Base-by-base conservation (phyloP, 225 moss, liverwort and hornwort genomes). In the Sphagnum contortum region DNA sequence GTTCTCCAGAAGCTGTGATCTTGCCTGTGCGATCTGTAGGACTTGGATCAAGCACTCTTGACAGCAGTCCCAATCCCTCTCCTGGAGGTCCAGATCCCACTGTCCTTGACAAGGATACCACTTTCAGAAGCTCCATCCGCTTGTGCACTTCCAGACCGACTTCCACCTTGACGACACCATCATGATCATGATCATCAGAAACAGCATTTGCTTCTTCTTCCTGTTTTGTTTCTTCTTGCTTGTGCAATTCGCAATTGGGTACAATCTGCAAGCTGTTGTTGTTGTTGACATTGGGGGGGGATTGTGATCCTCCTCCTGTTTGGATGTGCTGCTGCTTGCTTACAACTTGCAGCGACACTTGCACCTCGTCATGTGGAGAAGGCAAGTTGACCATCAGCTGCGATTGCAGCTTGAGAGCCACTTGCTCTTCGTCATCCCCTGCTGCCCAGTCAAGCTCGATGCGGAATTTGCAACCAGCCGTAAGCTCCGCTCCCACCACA, bases 401-500 rank as follows among this genome's bases (percentile, higher is more conserved):
- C 46, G 98, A 99, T 70, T 99, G 93, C 47, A 99, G 93, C 77
- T 91, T 99, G 60, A 99, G 86, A 44, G 83, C 91, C 59, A 99
- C 93, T 78, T 99, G 98, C 74, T 99, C 98, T 76, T 99, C 98
- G 67, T 99, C 98, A 59, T 99, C 98, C 50, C 98, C 93, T 10
- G 89, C 93, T 6, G 85, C 78, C 98, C 98, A 99, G 68, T 93
- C 91, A 68, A 93, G 85, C 80, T 91, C 77, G 67, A 99, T 86
- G 49, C 79, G 86, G 73, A 82, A 99, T 69, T 79, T 86, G 75
- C 93, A 93, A 3, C 88, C 79, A 3, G 91, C 83, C 11, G 91
- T 79, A 54, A 93, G 86, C 64, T 99, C 88, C 50, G 70, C 82
- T 65, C 93, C 88, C 50, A 67, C 82, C 56, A 86, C 82, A 45